A percentile compares a stretch with the other conserved stretches of the same genome.
Conservation (phyloP, 73 alveolate genomes). For the Paramecium pentaurelia region DNA sequence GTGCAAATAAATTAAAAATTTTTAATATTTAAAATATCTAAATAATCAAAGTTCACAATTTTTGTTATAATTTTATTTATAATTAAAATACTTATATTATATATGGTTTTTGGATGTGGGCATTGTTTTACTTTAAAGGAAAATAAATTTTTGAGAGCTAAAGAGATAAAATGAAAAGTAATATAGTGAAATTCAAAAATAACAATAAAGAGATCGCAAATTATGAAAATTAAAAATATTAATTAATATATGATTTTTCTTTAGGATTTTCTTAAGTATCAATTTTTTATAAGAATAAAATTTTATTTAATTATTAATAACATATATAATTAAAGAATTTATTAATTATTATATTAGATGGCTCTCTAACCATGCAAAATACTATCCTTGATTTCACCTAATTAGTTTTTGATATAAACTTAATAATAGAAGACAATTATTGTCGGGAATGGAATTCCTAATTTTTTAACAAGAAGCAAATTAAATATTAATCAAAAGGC, state of each 20-base stretch:
- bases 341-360: neutral
- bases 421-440: neutral
- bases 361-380: constrained; percentile 24
- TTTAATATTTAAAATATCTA: neutral
- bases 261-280: neutral
- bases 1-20: neutral
- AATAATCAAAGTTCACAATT: neutral
- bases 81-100: neutral
- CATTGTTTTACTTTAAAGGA: neutral
- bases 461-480: neutral
- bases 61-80: neutral
- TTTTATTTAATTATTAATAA: neutral
- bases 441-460: neutral
- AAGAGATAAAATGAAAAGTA: neutral
- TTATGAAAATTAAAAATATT: neutral
- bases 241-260: neutral
- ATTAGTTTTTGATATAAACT: neutral
- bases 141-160: neutral
- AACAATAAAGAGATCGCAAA: neutral
- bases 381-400: neutral
- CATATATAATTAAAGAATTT: neutral
- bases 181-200: neutral
- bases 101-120: neutral
- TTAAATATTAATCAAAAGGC: neutral
- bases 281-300: neutral